Percentiles rank a stretch among this genome's conserved stretches.
Evolutionary conservation across 768 basidiomycete genomes (phyloP).

Genomic region (Mrakia blollopis): DNA sequence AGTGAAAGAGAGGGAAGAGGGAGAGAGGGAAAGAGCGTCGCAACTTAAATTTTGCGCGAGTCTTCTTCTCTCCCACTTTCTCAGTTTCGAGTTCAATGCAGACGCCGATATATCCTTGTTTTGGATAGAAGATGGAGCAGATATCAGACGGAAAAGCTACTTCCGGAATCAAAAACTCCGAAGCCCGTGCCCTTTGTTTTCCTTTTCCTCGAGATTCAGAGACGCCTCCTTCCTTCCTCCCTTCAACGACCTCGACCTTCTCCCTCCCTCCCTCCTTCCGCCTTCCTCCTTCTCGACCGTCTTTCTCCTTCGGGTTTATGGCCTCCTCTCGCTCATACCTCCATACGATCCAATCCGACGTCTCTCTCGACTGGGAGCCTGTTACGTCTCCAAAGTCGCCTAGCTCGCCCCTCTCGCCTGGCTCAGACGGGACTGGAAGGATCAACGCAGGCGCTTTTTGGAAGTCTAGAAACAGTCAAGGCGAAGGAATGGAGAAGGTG

Average conservation of each 20-base stretch:
- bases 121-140: no score
- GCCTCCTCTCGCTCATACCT: background rate
- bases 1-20: no score
- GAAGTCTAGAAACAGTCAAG: background rate
- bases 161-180: background rate
- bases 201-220: background rate
- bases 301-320: background rate
- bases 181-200: background rate
- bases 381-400: slow-evolving; percentile 11
- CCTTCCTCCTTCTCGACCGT: background rate
- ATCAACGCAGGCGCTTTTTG: slow-evolving; percentile 26
- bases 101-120: no score
- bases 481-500: background rate
- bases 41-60: no score
- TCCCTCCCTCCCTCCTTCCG: background rate
- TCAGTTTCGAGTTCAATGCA: no score
- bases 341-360: slow-evolving; percentile 13
- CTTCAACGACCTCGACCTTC: background rate
- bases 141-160: no score
- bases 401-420: background rate
- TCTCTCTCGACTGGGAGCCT: background rate
- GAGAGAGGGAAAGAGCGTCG: no score
- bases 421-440: background rate
- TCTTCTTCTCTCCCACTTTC: no score
- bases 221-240: background rate